Percentiles rank a stretch among this genome's conserved stretches.
Evolutionary conservation across 805 yeast genomes (phyloP).

Genomic region (Spathaspora gorwiae): DNA sequence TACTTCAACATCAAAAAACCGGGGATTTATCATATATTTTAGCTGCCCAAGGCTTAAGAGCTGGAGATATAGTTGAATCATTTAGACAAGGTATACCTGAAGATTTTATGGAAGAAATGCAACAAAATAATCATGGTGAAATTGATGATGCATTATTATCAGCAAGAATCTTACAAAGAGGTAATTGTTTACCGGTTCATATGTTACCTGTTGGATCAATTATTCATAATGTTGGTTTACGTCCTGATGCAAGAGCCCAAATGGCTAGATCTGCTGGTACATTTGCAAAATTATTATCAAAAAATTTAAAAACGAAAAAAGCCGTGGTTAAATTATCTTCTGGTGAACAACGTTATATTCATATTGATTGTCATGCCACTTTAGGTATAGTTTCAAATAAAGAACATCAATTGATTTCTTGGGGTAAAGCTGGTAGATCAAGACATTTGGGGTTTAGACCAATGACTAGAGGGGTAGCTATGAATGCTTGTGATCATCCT

Average conservation of each 20-base stretch:
- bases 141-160: conserved; percentile 88
- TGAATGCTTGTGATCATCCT: conserved; percentile 97
- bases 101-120: conserved; percentile 70
- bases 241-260: conserved; percentile 70
- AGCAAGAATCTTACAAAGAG: conserved; percentile 82
- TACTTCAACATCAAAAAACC: conserved; percentile 61
- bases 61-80: conserved; percentile 86
- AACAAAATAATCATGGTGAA: conserved; percentile 59
- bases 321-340: conserved; percentile 81
- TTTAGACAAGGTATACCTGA: conserved; percentile 85
- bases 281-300: conserved; percentile 81
- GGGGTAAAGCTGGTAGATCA: conserved; percentile 96
- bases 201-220: conserved; percentile 95
- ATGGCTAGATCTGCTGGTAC: conserved; percentile 94
- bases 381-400: conserved; percentile 89
- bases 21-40: conserved; percentile 71
- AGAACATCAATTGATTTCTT: conserved; percentile 81
- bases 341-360: conserved; percentile 91
- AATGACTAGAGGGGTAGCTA: conserved; percentile 94
- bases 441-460: conserved; percentile 94
- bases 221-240: conserved; percentile 80
- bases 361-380: conserved; percentile 85
- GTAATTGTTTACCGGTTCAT: conserved; percentile 87
- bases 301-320: conserved; percentile 60
- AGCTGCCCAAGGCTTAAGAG: conserved; percentile 89